phyloP scores from a whole-genome alignment of 768 basidiomycete species.

The Tulasnella sp. region DNA sequence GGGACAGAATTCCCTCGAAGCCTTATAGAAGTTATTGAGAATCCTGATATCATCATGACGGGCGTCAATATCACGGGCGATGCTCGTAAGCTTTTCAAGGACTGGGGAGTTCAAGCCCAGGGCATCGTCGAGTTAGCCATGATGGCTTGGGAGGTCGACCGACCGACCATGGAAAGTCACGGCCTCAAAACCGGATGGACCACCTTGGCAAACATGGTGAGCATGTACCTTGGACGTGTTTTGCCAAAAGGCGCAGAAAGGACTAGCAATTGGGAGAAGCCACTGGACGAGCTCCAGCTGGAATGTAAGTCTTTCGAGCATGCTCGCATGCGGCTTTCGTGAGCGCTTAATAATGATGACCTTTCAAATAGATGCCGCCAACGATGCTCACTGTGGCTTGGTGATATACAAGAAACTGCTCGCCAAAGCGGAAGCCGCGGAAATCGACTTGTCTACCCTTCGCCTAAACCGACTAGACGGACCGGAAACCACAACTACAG shows the following conservation, averaged over 20 bases:
- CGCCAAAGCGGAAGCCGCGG: slow-evolving; percentile 29
- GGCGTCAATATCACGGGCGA: slow-evolving; percentile 47
- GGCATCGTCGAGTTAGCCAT: slow-evolving; percentile 43
- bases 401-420: slow-evolving; percentile 38
- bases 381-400: slow-evolving; percentile 44
- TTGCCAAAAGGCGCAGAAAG: slow-evolving; percentile 43
- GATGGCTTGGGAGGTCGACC: slow-evolving; percentile 38
- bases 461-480: not conserved
- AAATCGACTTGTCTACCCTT: slow-evolving; percentile 3
- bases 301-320: slow-evolving; percentile 27
- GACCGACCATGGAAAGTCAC: slow-evolving; percentile 24
- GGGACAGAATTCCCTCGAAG: not conserved
- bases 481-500: not conserved
- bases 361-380: slow-evolving; percentile 45
- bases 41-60: slow-evolving; percentile 35
- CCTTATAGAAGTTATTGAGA: slow-evolving; percentile 34
- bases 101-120: slow-evolving; percentile 39
- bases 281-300: slow-evolving; percentile 27
- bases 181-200: slow-evolving; percentile 30
- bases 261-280: slow-evolving; percentile 39
- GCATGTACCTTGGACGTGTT: slow-evolving; percentile 35
- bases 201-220: slow-evolving; percentile 39
- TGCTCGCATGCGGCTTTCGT: not conserved
- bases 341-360: not conserved
- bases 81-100: slow-evolving; percentile 42